Conservation (phyloP, 176 grass and related monocot genomes). For the Typha latifolia region DNA sequence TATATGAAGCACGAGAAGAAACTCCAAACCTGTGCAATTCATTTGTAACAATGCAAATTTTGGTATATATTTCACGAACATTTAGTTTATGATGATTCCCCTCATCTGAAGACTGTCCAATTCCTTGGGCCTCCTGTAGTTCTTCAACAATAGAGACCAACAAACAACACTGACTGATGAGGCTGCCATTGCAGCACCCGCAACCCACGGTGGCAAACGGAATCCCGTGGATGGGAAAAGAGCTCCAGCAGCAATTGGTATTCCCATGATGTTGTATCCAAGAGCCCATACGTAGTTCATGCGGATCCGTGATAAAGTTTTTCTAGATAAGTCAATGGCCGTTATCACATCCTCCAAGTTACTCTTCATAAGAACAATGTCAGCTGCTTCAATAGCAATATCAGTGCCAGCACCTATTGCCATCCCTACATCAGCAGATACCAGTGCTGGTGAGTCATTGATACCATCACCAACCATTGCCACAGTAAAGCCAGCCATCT, state of each 20-base stretch:
- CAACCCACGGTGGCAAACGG: constrained; percentile 81
- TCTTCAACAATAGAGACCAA: constrained; percentile 75
- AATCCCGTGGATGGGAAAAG: constrained; percentile 69
- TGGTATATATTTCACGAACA: neutral
- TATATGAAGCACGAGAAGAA: too few species aligned
- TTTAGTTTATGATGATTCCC: constrained; percentile 21
- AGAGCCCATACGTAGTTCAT: constrained; percentile 97
- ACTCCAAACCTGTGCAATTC: too few species aligned
- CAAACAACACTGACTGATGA: constrained; percentile 88
- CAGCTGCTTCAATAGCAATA: constrained; percentile 85
- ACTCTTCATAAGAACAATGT: constrained; percentile 97
- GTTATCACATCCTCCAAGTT: constrained; percentile 93
- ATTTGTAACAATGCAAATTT: too few species aligned
- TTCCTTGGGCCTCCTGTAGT: constrained; percentile 65
- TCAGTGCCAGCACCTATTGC: constrained; percentile 85
- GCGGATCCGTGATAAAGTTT: constrained; percentile 77
- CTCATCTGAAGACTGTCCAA: constrained; percentile 21
- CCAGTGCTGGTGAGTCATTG: constrained; percentile 83
- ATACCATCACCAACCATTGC: constrained; percentile 94
- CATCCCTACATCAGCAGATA: constrained; percentile 72
- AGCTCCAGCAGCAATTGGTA: constrained; percentile 63
- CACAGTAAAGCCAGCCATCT: constrained; percentile 62
- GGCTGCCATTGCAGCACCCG: constrained; percentile 85
- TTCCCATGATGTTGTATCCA: constrained; percentile 82
- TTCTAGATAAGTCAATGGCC: constrained; percentile 84